These are phyloP conservation scores for Solanum virginianum DNA, from an alignment of 257 asterid genomes.

Conservation along the genomic window DNA sequence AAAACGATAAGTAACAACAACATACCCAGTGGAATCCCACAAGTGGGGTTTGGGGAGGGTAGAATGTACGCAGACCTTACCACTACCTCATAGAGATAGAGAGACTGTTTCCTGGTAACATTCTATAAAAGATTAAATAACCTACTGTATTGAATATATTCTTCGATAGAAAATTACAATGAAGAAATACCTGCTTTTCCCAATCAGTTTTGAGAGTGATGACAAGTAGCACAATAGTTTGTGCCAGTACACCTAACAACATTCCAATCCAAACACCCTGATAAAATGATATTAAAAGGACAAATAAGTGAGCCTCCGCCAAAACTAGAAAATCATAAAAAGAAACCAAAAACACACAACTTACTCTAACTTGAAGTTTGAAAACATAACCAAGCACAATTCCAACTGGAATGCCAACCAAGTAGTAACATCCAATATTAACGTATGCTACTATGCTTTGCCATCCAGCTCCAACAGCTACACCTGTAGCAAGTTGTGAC, in stretches of 20 bases:
- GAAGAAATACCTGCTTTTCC: constrained; percentile 27
- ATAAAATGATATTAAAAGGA: neutral
- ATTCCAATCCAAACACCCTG: constrained; percentile 54
- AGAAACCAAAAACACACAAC: neutral
- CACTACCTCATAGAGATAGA: too few relatives aligned
- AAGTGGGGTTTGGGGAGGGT: too few relatives aligned
- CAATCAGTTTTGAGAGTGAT: constrained; percentile 36
- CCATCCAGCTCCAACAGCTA: neutral
- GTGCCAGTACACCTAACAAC: constrained; percentile 24
- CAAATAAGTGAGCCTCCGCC: neutral
- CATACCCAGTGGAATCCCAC: too few relatives aligned
- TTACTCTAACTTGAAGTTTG: neutral
- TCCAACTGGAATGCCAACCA: neutral
- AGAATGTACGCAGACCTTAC: too few relatives aligned
- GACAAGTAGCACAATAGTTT: constrained; percentile 20
- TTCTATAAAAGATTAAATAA: too few relatives aligned
- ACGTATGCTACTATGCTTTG: neutral
- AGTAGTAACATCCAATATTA: neutral
- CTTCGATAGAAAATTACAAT: neutral
- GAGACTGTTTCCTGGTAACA: too few relatives aligned
- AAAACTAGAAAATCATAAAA: neutral
- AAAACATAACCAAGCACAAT: neutral
- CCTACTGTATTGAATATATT: too few relatives aligned
- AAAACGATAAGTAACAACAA: too few relatives aligned
- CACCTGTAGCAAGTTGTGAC: neutral